Base-by-base conservation (phyloP, 306 rosid genomes). In the Biancaea sappan region DNA sequence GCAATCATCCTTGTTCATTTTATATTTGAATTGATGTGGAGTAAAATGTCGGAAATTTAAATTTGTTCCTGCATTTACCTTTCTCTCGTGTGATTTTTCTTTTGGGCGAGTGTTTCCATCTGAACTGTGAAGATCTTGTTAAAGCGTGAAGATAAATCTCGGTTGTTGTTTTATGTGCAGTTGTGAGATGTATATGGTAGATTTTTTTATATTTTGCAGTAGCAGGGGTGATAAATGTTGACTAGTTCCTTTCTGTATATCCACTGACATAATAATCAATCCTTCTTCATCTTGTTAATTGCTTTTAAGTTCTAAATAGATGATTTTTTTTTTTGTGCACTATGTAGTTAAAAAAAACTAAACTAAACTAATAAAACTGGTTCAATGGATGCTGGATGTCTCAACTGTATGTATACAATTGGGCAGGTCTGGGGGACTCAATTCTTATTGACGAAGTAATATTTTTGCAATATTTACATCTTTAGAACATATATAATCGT, bases 81-180 rank as follows among this genome's bases (percentile, higher is more conserved):
- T 50, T 72, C 10, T 37, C 12, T 37, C 10, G 43, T 37, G 43
- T 37, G 43, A 37, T 37, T 9, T 37, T n/a, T n/a, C n/a, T n/a
- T n/a, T n/a, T n/a, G n/a, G n/a, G n/a, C n/a, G n/a, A n/a, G n/a
- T n/a, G n/a, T n/a, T n/a, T n/a, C n/a, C n/a, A n/a, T n/a, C n/a
- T n/a, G n/a, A n/a, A n/a, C 43, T 8, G 15, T 31, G 52, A 43
- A 19, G 63, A 29, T 66, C 43, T 31, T 37, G 66, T 31, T 50
- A 59, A 67, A 60, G 6, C n/a, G n/a, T 54, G 35, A 51, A 46
- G 56, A 15, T 19, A 22, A 41, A 63, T 75, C 35, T 41, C 54
- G 59, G 25, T 68, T 73, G 71, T 14, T 66, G 52, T 53, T 11
- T 48, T 25, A 35, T 40, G 66, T 10, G 14, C 44, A 40, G 14